phyloP scores from a whole-genome alignment of 371 early-diverging fungal genomes.

The Mortierella sp. region DNA sequence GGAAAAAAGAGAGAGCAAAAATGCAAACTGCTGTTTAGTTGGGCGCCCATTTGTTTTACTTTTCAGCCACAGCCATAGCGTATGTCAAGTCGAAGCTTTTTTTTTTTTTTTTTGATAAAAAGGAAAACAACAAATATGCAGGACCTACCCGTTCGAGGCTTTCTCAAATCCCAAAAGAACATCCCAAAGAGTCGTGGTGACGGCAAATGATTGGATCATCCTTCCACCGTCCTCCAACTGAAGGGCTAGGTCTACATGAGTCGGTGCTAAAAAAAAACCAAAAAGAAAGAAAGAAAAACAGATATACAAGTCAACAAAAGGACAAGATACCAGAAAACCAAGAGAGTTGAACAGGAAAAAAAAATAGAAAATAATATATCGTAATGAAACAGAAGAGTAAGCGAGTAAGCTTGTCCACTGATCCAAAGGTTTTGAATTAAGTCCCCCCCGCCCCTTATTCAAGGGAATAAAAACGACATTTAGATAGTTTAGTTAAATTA shows the following conservation, averaged over 20 bases:
- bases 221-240: slow-evolving; percentile 48
- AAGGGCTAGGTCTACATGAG: slow-evolving; percentile 50
- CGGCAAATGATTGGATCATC: slow-evolving; percentile 37
- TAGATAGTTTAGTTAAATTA: slow-evolving; percentile 3
- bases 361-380: background rate
- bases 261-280: slow-evolving; percentile 31
- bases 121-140: background rate
- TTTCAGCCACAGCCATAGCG: background rate
- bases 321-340: background rate
- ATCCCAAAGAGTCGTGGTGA: slow-evolving; percentile 49
- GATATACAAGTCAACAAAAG: background rate
- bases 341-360: background rate
- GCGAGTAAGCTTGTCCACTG: background rate
- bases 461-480: background rate
- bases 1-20: background rate
- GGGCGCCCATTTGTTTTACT: background rate
- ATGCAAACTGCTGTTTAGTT: background rate
- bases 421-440: background rate
- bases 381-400: too few species aligned
- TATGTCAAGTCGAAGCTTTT: background rate
- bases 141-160: slow-evolving; percentile 42
- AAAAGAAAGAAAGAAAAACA: background rate
- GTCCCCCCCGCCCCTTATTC: background rate
- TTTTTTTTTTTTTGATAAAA: background rate
- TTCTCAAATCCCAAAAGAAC: slow-evolving; percentile 48